These are phyloP conservation scores for Alternaria dauci DNA, from an alignment of 2,329 filamentous ascomycete species.

Conservation along the genomic window DNA sequence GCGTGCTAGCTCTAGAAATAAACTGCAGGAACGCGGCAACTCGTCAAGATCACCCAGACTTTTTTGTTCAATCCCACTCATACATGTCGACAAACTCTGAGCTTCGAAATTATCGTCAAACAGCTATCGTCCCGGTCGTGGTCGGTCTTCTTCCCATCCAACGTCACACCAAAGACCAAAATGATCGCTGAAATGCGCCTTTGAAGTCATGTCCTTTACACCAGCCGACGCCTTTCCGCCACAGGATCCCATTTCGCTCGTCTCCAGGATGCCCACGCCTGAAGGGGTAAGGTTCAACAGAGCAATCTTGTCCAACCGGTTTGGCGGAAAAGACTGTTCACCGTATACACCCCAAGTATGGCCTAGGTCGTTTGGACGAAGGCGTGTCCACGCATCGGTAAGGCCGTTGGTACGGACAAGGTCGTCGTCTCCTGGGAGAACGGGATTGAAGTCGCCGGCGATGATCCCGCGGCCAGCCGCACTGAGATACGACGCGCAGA, in stretches of 20 bases:
- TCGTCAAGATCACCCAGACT: too few relatives aligned
- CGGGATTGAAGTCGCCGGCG: constrained; percentile 11
- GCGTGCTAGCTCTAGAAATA: background rate
- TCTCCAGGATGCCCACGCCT: constrained; percentile 7
- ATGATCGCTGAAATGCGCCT: constrained; percentile 12
- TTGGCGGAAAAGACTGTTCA: constrained; percentile 9
- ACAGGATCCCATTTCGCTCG: background rate
- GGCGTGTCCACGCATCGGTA: constrained; percentile 4
- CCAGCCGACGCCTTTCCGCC: background rate
- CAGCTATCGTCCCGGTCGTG: background rate
- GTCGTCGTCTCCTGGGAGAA: constrained; percentile 11
- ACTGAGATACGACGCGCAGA: background rate
- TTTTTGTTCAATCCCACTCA: too few relatives aligned
- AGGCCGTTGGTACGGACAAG: constrained; percentile 3
- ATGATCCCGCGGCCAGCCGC: constrained; percentile 7
- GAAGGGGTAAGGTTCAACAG: background rate
- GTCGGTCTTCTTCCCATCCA: constrained; percentile 6
- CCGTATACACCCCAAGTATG: constrained; percentile 13
- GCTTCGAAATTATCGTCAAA: background rate
- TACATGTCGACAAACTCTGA: too few relatives aligned
- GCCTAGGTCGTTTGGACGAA: constrained; percentile 1
- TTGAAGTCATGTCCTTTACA: background rate
- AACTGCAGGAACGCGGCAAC: too few relatives aligned
- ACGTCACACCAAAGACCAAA: constrained; percentile 8
- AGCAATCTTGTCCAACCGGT: constrained; percentile 9